Evolutionary conservation across 2,329 filamentous ascomycete species (phyloP).

Genomic region (Pseudogymnoascus sp.): DNA sequence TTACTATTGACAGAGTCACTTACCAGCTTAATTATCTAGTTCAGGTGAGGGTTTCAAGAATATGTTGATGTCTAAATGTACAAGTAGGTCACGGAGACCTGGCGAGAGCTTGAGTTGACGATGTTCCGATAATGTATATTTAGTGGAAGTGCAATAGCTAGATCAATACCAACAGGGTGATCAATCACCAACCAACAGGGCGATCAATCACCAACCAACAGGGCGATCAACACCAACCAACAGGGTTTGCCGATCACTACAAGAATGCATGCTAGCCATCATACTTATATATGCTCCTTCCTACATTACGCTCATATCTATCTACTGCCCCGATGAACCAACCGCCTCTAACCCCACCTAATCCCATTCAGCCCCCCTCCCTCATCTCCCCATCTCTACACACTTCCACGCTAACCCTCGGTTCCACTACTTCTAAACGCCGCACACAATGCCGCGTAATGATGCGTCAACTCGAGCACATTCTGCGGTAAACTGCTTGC

Average conservation of each 20-base stretch:
- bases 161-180: not conserved
- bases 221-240: too few relatives aligned
- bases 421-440: slow-evolving; percentile 85
- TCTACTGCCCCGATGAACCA: not conserved
- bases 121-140: not conserved
- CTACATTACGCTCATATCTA: slow-evolving; percentile 14
- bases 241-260: not conserved
- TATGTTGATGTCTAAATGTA: not conserved
- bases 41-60: not conserved
- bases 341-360: not conserved
- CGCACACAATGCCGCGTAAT: slow-evolving; percentile 90
- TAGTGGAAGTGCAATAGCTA: not conserved
- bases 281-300: not conserved
- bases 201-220: too few relatives aligned
- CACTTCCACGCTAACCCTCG: slow-evolving; percentile 20
- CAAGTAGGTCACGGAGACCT: not conserved
- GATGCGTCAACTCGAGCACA: slow-evolving; percentile 88
- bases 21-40: not conserved
- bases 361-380: not conserved
- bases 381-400: not conserved
- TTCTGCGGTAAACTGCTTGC: slow-evolving; percentile 88
- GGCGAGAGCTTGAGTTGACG: not conserved
- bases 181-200: not conserved
- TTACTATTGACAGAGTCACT: not conserved
- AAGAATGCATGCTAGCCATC: not conserved